phyloP scores from a whole-genome alignment of 495 filamentous ascomycete genomes.

The Trichoderma reesei region DNA sequence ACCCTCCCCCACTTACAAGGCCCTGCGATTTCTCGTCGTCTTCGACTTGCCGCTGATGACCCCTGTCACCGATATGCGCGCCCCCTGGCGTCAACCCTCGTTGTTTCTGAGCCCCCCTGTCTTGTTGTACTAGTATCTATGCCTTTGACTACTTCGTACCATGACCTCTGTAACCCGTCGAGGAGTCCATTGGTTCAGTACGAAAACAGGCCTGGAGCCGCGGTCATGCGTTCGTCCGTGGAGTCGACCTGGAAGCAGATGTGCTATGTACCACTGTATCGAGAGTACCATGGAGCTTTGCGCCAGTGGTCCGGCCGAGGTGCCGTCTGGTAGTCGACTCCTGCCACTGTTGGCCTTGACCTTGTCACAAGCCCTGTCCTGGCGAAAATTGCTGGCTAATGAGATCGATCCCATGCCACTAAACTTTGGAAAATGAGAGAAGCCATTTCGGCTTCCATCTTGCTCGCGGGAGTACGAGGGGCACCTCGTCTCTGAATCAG shows the following conservation, averaged over 20 bases:
- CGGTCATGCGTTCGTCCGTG: constrained; percentile 40
- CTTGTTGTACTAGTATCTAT: not conserved
- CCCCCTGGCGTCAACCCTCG: constrained; percentile 2
- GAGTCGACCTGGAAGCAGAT: constrained; percentile 32
- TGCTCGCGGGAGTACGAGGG: not conserved
- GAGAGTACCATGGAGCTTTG: constrained; percentile 26
- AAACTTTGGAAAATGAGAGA: not conserved
- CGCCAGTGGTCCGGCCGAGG: constrained; percentile 33
- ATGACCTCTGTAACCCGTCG: not conserved
- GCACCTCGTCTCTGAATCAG: not conserved
- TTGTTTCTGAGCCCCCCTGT: not conserved
- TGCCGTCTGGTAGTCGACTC: constrained; percentile 25
- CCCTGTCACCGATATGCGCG: constrained; percentile 7
- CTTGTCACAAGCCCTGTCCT: not conserved
- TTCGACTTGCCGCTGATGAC: constrained; percentile 2
- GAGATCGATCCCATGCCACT: not conserved
- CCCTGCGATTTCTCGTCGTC: constrained; percentile 3
- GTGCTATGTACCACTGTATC: constrained; percentile 12
- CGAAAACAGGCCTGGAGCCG: constrained; percentile 29
- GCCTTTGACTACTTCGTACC: not conserved
- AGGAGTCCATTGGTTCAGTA: constrained; percentile 28
- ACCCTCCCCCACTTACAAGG: not conserved
- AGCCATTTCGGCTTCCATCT: constrained; percentile 23
- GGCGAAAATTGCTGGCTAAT: constrained; percentile 10
- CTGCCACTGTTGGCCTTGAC: constrained; percentile 11